Percentiles rank a stretch among this genome's conserved stretches.
These are phyloP conservation scores for Stephania japonica DNA, from an alignment of 164 flowering plant genomes.

Conservation along the genomic window DNA sequence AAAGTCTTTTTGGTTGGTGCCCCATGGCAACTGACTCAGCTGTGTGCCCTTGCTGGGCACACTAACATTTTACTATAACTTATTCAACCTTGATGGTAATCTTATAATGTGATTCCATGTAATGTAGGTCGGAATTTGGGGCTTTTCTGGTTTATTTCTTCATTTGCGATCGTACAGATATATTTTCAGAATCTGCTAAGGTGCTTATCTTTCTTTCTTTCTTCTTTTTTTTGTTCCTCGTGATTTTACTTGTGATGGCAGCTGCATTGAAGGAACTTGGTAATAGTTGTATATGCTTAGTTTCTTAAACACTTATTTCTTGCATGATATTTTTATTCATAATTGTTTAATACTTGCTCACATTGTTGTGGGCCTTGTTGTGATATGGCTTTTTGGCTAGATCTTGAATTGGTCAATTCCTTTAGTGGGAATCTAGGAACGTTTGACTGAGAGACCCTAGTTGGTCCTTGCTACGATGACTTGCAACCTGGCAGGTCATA, in stretches of 20 bases:
- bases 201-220: constrained; percentile 25
- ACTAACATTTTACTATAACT: too few species aligned
- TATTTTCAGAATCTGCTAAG: constrained; percentile 76
- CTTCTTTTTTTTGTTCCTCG: neutral
- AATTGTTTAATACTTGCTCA: neutral
- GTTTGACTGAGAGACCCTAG: neutral
- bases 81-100: neutral
- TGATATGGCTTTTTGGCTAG: too few species aligned
- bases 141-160: constrained; percentile 67
- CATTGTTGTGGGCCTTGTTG: too few species aligned
- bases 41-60: too few species aligned
- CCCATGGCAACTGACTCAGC: too few species aligned
- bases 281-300: neutral
- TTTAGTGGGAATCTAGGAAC: neutral
- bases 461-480: neutral
- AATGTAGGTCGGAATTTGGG: constrained; percentile 85
- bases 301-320: neutral
- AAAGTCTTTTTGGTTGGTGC: too few species aligned
- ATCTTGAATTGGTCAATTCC: too few species aligned
- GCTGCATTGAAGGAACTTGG: neutral
- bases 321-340: neutral
- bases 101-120: constrained; percentile 13
- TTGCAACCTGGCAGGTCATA: neutral
- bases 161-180: constrained; percentile 76
- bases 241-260: constrained; percentile 1